A percentile compares a stretch with the other conserved stretches of the same genome.
phyloP scores from a whole-genome alignment of 2,329 filamentous ascomycete species.

The Colletotrichum costaricense region DNA sequence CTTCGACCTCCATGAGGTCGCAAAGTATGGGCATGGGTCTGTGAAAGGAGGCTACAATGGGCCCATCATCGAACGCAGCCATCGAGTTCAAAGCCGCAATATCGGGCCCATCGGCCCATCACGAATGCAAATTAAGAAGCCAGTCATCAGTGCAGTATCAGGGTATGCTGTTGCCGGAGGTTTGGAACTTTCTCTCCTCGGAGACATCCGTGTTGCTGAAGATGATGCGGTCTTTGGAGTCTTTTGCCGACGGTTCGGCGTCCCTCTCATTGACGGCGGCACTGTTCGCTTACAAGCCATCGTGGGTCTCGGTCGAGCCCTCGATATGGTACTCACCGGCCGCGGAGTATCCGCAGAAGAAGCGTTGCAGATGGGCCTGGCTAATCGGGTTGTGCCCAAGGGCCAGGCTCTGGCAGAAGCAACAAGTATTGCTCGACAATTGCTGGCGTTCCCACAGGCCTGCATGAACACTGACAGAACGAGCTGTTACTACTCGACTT shows the following conservation, averaged over 20 bases:
- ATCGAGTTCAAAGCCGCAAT: constrained; percentile 38
- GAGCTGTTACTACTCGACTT: constrained; percentile 61
- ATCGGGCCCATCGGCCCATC: constrained; percentile 64
- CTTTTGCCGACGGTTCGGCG: constrained; percentile 61
- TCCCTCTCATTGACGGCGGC: constrained; percentile 52
- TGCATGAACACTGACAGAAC: constrained; percentile 63
- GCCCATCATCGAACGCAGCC: constrained; percentile 21
- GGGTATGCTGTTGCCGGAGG: constrained; percentile 66
- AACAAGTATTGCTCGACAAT: constrained; percentile 54
- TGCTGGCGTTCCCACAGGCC: constrained; percentile 61
- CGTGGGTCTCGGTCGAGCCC: constrained; percentile 62
- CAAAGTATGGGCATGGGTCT: constrained; percentile 32
- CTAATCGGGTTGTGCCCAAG: constrained; percentile 62
- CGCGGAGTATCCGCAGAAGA: constrained; percentile 59
- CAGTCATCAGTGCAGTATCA: constrained; percentile 61
- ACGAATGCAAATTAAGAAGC: constrained; percentile 60
- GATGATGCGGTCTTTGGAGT: constrained; percentile 65
- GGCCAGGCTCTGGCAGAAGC: constrained; percentile 62
- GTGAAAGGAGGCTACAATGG: constrained; percentile 1
- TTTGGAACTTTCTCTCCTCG: constrained; percentile 61
- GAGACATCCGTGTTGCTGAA: constrained; percentile 64
- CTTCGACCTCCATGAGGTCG: constrained; percentile 61
- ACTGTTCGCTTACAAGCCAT: constrained; percentile 63
- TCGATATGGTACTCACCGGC: constrained; percentile 69
- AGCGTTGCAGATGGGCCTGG: constrained; percentile 62